Conservation (phyloP, 495 filamentous ascomycete genomes). For the Penicillium silybi region DNA sequence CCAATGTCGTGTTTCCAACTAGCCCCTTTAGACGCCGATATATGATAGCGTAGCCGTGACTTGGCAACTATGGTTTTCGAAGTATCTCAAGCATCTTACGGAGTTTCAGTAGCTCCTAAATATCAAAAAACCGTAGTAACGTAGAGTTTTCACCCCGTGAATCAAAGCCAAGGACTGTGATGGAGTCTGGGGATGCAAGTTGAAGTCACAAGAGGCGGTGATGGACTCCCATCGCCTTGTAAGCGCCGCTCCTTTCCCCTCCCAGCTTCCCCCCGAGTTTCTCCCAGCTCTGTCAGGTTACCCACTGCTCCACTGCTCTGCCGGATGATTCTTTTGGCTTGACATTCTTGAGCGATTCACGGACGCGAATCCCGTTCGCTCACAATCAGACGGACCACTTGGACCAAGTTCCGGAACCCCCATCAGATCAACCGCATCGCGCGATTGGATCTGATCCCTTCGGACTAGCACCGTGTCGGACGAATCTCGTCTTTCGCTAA, state of each 20-base stretch:
- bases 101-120: neutral
- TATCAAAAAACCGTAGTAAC: too few relatives aligned
- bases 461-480: conserved; percentile 62
- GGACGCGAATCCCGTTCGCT: neutral
- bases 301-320: neutral
- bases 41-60: neutral
- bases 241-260: conserved; percentile 18
- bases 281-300: neutral
- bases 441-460: conserved; percentile 16
- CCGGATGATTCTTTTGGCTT: neutral
- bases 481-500: conserved; percentile 54
- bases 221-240: conserved; percentile 2
- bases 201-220: neutral
- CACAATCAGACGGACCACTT: conserved; percentile 10
- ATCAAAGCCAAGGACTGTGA: neutral
- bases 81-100: neutral
- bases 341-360: neutral
- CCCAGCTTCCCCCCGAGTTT: conserved; percentile 6
- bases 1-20: neutral
- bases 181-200: neutral
- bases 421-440: conserved; percentile 25
- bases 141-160: too few relatives aligned
- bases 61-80: neutral
- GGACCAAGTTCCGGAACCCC: conserved; percentile 22
- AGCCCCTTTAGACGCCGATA: too few relatives aligned